Evolutionary conservation across 2,329 filamentous ascomycete genomes (phyloP), one percentile per base, ranked within the genome.

Genomic region (Exserohilum rostratum): DNA sequence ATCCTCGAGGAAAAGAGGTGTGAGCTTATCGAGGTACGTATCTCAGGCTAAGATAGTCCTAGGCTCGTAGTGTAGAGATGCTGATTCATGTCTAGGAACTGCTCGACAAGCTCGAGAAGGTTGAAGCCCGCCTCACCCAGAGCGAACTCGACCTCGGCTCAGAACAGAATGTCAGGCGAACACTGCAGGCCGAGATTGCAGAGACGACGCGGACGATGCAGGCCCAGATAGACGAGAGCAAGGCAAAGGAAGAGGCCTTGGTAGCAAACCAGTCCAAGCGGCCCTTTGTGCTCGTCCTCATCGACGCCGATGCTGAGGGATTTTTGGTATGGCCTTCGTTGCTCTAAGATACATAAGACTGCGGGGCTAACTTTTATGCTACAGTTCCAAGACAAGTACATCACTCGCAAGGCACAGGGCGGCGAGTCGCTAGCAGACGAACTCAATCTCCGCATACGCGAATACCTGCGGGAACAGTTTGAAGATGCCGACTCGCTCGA

Each of bases 261-360:
- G 64, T 63, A 46, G 66, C 68, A 49, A 67, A 63, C 45, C 71
- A 74, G 68, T 61, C 70, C 49, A 63, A 65, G 51, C 64, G 72
- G 34, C 72, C 72, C 18, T 75, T 74, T 29, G 72, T 65, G 10
- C 54, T 75, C 6, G 69, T 74, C 1, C 69, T 75, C 7, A 67
- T 75, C n/a, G 72, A 75, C 34, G 71, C 71, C 18, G 72, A 74
- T 58, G 69, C 71, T 4, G 72, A 75, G 15, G 72, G 71, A 6
- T 75, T 74, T 47, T 48, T 73, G 38, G 72, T 75, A 62, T 3
- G 64, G 57, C 20, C 11, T 18, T 22, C 18, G 7, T 9, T 5
- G 22, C 34, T 9, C 18, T 2, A 10, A 3, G 10, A 15, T 22
- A 42, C 13, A 38, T 30, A 10, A 33, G 11, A 7, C 18, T 17